phyloP scores from a whole-genome alignment of 1,284 basidiomycete species.

The Cutaneotrichosporon sp. region DNA sequence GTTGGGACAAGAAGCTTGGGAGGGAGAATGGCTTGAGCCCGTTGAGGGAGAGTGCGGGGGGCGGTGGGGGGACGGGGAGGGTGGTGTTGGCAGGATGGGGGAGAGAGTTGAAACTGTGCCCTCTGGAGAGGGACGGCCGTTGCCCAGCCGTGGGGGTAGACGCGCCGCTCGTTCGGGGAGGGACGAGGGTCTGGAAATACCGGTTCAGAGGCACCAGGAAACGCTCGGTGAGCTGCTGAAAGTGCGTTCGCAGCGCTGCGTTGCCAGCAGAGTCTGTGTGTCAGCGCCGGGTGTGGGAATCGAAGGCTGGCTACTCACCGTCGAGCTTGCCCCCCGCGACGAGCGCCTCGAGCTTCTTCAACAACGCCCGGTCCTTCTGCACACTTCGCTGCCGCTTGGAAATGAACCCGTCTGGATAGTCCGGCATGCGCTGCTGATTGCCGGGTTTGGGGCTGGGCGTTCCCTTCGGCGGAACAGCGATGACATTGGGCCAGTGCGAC shows the following conservation, averaged over 20 bases:
- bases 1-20: slow-evolving; percentile 70
- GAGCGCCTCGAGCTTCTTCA: slow-evolving; percentile 50
- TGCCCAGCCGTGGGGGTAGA: neutral
- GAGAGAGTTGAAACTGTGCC: neutral
- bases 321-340: slow-evolving; percentile 43
- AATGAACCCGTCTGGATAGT: slow-evolving; percentile 62
- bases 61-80: slow-evolving; percentile 6
- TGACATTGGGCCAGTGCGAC: slow-evolving; percentile 84
- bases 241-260: slow-evolving; percentile 69
- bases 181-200: slow-evolving; percentile 86
- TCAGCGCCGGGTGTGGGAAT: neutral
- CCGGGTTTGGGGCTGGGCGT: slow-evolving; percentile 14
- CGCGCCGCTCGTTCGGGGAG: slow-evolving; percentile 38
- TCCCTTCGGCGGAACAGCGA: slow-evolving; percentile 40
- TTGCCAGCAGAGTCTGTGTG: slow-evolving; percentile 52
- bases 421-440: slow-evolving; percentile 37
- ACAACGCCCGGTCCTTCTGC: slow-evolving; percentile 70
- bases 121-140: neutral
- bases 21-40: slow-evolving; percentile 71
- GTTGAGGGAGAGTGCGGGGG: slow-evolving; percentile 7
- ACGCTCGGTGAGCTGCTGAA: slow-evolving; percentile 78
- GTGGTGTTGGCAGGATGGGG: slow-evolving; percentile 10
- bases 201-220: slow-evolving; percentile 88
- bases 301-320: slow-evolving; percentile 23
- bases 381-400: slow-evolving; percentile 78